A percentile compares a stretch with the other conserved stretches of the same genome.
Conservation (phyloP, 1,284 basidiomycete species). For the Polyporus tsugae region DNA sequence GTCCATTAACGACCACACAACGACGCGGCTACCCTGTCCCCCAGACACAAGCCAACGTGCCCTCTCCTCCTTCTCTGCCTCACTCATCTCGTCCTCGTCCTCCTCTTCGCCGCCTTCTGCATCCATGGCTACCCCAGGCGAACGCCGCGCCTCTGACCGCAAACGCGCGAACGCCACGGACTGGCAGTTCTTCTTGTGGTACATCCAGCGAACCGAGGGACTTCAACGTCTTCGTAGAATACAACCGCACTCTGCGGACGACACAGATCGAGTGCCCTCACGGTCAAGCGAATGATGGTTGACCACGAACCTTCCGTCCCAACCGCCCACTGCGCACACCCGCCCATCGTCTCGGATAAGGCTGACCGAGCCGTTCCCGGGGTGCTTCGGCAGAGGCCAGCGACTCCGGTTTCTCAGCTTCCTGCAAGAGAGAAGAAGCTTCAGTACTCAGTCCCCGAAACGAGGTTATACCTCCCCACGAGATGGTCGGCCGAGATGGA, state of each 20-base stretch:
- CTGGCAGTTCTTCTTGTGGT: slow-evolving; percentile 82
- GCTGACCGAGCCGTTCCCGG: slow-evolving; percentile 80
- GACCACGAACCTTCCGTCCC: slow-evolving; percentile 83
- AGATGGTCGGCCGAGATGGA: slow-evolving; percentile 88
- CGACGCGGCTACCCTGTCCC: slow-evolving; percentile 78
- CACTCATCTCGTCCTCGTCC: slow-evolving; percentile 59
- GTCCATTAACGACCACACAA: slow-evolving; percentile 80
- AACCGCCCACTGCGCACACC: slow-evolving; percentile 85
- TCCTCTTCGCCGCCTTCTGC: slow-evolving; percentile 48
- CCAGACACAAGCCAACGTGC: slow-evolving; percentile 77
- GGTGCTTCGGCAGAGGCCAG: slow-evolving; percentile 60
- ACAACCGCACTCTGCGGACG: slow-evolving; percentile 73
- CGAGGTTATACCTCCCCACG: slow-evolving; percentile 71
- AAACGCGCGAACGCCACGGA: slow-evolving; percentile 70
- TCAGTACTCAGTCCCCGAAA: background rate
- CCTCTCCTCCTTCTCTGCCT: slow-evolving; percentile 59
- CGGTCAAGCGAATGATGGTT: background rate
- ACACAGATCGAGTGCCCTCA: background rate
- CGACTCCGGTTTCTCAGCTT: slow-evolving; percentile 25
- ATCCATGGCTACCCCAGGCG: background rate
- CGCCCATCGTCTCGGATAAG: slow-evolving; percentile 78
- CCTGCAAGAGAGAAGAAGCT: slow-evolving; percentile 11
- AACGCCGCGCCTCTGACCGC: slow-evolving; percentile 14
- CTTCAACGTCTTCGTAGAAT: slow-evolving; percentile 79
- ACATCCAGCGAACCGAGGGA: slow-evolving; percentile 79